phyloP scores from a whole-genome alignment of 192 early-diverging fungal species.

The Podila clonocystis region DNA sequence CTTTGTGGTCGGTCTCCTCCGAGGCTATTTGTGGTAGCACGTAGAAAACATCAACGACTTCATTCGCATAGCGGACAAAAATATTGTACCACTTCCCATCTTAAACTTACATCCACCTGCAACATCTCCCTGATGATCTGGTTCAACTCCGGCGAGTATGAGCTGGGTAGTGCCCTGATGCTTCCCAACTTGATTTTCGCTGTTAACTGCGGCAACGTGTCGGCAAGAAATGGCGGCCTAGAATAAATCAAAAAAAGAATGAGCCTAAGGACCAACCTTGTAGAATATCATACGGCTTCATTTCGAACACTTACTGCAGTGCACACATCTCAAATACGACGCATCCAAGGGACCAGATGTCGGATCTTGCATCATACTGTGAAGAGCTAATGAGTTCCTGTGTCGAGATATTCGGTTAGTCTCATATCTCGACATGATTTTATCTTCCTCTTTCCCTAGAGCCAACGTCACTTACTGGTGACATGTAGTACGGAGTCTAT shows the following conservation, averaged over 20 bases:
- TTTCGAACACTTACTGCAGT: slow-evolving; percentile 61
- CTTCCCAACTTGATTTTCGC: slow-evolving; percentile 68
- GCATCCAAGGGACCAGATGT: slow-evolving; percentile 83
- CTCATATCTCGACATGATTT: neutral
- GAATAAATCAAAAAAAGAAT: neutral
- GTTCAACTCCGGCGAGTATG: slow-evolving; percentile 53
- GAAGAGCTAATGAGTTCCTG: slow-evolving; percentile 75
- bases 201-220: slow-evolving; percentile 64
- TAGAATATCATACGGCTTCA: neutral
- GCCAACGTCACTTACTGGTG: slow-evolving; percentile 59
- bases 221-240: slow-evolving; percentile 79
- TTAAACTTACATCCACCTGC: slow-evolving; percentile 61
- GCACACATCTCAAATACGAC: slow-evolving; percentile 80
- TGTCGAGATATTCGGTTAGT: neutral
- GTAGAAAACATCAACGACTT: neutral
- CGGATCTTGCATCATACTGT: slow-evolving; percentile 75
- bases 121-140: slow-evolving; percentile 65
- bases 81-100: neutral
- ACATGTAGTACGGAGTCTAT: slow-evolving; percentile 83
- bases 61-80: neutral
- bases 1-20: slow-evolving; percentile 51
- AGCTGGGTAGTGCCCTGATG: slow-evolving; percentile 60
- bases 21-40: slow-evolving; percentile 27
- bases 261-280: no score
- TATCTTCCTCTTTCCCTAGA: no score